A percentile compares a stretch with the other conserved stretches of the same genome.
Conservation (phyloP, 371 early-diverging fungal species). For the Syncephalastrum racemosum region DNA sequence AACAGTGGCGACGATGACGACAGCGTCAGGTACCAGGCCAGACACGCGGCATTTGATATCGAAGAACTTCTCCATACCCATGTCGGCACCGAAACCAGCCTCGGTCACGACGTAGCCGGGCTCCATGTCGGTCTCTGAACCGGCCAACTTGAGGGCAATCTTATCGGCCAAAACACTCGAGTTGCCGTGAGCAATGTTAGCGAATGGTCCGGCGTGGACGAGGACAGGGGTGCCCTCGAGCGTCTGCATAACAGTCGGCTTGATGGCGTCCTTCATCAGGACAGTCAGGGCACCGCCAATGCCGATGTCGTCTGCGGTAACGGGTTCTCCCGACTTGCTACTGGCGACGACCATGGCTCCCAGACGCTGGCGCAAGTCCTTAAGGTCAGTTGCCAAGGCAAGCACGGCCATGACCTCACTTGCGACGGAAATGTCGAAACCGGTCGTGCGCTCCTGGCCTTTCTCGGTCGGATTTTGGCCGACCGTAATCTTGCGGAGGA, state of each 20-base stretch:
- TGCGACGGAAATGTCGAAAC: conserved; percentile 97
- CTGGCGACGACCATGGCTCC: conserved; percentile 94
- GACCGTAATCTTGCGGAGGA: conserved; percentile 86
- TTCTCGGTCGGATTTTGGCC: conserved; percentile 88
- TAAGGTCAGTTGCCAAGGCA: conserved; percentile 83
- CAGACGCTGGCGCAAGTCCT: conserved; percentile 91
- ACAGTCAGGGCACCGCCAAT: conserved; percentile 94
- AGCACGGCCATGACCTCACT: conserved; percentile 97
- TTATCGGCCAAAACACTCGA: conserved; percentile 91
- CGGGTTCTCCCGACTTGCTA: conserved; percentile 77
- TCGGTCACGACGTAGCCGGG: conserved; percentile 95
- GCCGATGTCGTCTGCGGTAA: conserved; percentile 95
- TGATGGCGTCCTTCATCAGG: conserved; percentile 97
- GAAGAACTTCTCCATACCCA: conserved; percentile 98
- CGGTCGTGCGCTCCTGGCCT: conserved; percentile 84
- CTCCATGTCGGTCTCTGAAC: conserved; percentile 62
- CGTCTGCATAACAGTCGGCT: conserved; percentile 97
- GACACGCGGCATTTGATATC: conserved; percentile 96
- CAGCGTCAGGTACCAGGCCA: conserved; percentile 86
- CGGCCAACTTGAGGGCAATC: conserved; percentile 91
- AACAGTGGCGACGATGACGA: conserved; percentile 96
- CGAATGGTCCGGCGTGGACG: conserved; percentile 98
- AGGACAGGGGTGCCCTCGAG: conserved; percentile 97
- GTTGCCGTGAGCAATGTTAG: conserved; percentile 98
- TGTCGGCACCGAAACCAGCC: conserved; percentile 98